Conservation (phyloP, 2,329 filamentous ascomycete species). For the Beauveria rudraprayagi region DNA sequence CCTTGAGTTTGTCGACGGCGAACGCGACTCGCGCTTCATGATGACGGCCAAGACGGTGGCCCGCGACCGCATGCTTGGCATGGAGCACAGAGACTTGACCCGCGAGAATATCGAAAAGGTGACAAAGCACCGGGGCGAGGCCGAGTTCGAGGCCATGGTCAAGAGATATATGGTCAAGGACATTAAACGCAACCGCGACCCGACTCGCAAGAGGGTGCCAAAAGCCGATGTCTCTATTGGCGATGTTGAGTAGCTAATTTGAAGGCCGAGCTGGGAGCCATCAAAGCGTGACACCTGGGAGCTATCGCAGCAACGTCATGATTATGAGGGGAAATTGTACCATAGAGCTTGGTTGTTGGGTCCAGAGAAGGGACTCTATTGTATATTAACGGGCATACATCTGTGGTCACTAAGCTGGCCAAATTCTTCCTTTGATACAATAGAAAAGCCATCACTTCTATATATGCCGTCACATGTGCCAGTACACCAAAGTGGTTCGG, state of each 20-base stretch:
- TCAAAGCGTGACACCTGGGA: background rate
- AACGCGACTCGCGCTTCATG: conserved; percentile 87
- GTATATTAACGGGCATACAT: background rate
- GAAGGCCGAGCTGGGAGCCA: background rate
- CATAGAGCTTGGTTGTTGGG: background rate
- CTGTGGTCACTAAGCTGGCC: background rate
- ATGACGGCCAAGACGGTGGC: conserved; percentile 84
- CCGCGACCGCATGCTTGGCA: conserved; percentile 47
- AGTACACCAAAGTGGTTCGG: too few relatives aligned
- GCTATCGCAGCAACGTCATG: background rate
- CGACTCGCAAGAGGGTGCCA: background rate
- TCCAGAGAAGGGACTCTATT: background rate
- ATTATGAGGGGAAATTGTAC: background rate
- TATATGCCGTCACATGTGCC: too few relatives aligned
- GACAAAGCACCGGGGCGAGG: conserved; percentile 65
- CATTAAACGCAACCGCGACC: background rate
- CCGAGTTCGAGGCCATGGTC: conserved; percentile 50
- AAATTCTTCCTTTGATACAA: background rate
- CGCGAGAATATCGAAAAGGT: conserved; percentile 75
- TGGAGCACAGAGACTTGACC: conserved; percentile 62
- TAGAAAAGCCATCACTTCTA: background rate
- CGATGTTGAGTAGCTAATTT: background rate
- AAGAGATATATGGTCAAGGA: conserved; percentile 6
- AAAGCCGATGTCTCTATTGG: background rate
- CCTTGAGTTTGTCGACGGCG: conserved; percentile 89